phyloP scores from a whole-genome alignment of 306 rosid species.

The Cucumis melo region DNA sequence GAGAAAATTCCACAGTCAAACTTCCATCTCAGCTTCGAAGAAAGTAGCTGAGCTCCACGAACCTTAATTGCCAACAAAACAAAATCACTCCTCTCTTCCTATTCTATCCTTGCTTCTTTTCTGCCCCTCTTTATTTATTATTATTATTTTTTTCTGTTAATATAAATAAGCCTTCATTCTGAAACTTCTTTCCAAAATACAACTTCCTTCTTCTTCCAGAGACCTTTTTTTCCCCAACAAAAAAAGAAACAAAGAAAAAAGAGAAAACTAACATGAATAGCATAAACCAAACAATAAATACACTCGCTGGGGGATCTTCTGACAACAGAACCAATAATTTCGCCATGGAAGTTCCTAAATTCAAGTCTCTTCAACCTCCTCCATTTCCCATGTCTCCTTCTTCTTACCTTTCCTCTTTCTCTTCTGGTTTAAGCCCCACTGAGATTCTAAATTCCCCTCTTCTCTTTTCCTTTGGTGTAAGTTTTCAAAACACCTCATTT shows the following conservation, averaged over 20 bases:
- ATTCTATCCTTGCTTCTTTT: background rate
- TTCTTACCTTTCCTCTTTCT: slow-evolving; percentile 23
- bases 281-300: slow-evolving; percentile 4
- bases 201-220: slow-evolving; percentile 25
- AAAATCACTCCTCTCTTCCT: background rate
- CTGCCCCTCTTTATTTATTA: background rate
- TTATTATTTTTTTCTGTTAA: background rate
- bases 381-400: slow-evolving; percentile 57
- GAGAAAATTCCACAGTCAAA: slow-evolving; percentile 71
- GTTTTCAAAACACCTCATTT: background rate
- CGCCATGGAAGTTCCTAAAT: slow-evolving; percentile 33
- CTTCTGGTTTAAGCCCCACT: slow-evolving; percentile 44
- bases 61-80: background rate
- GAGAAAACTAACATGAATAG: slow-evolving; percentile 22
- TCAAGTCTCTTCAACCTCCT: slow-evolving; percentile 56
- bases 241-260: background rate
- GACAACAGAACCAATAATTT: slow-evolving; percentile 12
- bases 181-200: background rate
- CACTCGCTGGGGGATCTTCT: slow-evolving; percentile 26
- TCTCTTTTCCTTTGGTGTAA: slow-evolving; percentile 43
- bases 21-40: slow-evolving; percentile 36
- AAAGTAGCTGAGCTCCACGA: slow-evolving; percentile 23
- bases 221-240: slow-evolving; percentile 28
- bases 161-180: background rate
- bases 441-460: slow-evolving; percentile 51